Base-by-base conservation (phyloP, 768 basidiomycete species). In the Termitomyces sp. region DNA sequence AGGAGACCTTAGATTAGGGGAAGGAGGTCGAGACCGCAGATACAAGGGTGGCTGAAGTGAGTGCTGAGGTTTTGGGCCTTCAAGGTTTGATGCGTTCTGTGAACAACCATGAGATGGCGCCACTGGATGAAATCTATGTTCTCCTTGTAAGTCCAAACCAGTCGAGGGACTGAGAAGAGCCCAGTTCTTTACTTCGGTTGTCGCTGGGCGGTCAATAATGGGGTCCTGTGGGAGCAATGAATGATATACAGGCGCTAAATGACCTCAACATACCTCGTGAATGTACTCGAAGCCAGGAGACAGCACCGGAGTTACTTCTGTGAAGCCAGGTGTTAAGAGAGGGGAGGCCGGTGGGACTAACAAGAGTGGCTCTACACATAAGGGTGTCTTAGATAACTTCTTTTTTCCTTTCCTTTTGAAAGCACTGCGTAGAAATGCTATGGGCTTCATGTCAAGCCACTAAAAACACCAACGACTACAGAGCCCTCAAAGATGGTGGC, bases 381-480 rank as follows among this genome's bases (percentile, higher is more conserved):
- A 32, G 12, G 47, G 46, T 18, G 35, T 26, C 35, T 51, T 63
- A 26, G 62, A 54, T 1, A 60, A 30, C 55, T 74, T 71, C 57
- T 74, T 72, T 7, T 63, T 63, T 40, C 71, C 72, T 66, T 70
- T 74, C 64, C 70, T 78, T 63, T 66, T 72, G 75, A 76, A 78
- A 13, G 71, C 66, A 52, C 71, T 74, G 51, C 74, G 74, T 55
- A 79, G 66, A 63, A 79, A 74, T 5, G 72, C 68, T 16, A 76
- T 61, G 14, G 73, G 65, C 64, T 79, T 78, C 78, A 79, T 79
- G 59, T 6, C 40, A 41, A 36, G 13, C 33, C 18, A 30, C 28
- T 54, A 54, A 28, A 41, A 6, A 26, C 14, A 5, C 16, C 16
- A n/a, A 41, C 38, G 28, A 20, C 5, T 38, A 30, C 30, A n/a